Conservation (phyloP, 176 grass and related monocot species). For the sorghum (Sorghum bicolor) region Sorghum_bicolor_NCBIv3 NC_012878.2:55578501-55579000, state of each 20-base stretch:
- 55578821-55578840: too few species aligned
- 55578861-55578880: too few species aligned
- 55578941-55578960: too few species aligned
- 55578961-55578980: too few species aligned
- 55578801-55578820: background rate
- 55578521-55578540: background rate
- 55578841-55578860: too few species aligned
- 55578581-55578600: slow-evolving; percentile 21
- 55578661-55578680: slow-evolving; percentile 19
- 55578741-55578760: slow-evolving; percentile 5
- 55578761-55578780: background rate
- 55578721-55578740: slow-evolving; percentile 9
- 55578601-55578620: background rate
- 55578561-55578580: background rate
- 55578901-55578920: too few species aligned
- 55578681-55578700: slow-evolving; percentile 10
- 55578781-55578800: background rate
- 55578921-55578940: too few species aligned
- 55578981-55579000: too few species aligned
- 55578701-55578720: slow-evolving; percentile 42
- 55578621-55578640: slow-evolving; percentile 31
- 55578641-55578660: slow-evolving; percentile 28
- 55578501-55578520: too few species aligned
- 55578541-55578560: background rate
- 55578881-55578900: too few species aligned